Percentiles rank a stretch among this genome's conserved stretches.
These are phyloP conservation scores for Nicotiana benthamiana DNA, from an alignment of 257 asterid genomes.

Conservation along the genomic window DNA sequence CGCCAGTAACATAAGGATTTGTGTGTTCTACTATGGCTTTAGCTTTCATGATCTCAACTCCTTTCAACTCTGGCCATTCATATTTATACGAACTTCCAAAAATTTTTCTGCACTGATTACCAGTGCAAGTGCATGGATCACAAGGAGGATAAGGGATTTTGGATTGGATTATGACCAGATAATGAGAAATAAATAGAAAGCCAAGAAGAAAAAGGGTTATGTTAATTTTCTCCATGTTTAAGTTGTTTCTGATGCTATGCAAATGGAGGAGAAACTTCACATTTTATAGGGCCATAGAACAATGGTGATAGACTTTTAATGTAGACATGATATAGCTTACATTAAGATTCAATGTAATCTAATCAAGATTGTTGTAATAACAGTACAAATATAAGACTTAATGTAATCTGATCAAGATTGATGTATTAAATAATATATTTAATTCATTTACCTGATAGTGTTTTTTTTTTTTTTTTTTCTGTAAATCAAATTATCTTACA, in stretches of 20 bases:
- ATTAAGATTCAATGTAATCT: neutral
- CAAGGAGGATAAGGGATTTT: neutral
- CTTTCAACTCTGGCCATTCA: neutral
- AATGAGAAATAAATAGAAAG: neutral
- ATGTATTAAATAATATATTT: neutral
- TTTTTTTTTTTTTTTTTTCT: too few species aligned
- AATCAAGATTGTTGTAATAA: neutral
- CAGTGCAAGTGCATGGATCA: neutral
- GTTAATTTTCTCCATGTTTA: neutral
- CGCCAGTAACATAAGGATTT: neutral
- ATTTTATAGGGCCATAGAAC: neutral
- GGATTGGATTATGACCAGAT: neutral
- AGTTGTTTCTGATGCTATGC: neutral
- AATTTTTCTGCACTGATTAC: neutral
- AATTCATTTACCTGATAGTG: neutral
- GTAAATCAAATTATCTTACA: too few species aligned
- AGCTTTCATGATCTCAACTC: neutral
- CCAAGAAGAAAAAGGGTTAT: neutral
- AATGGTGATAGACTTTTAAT: neutral
- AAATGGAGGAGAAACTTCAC: neutral
- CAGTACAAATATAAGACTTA: neutral
- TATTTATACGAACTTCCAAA: neutral
- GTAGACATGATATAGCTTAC: neutral
- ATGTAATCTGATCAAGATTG: neutral
- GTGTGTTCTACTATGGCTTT: neutral